Evolutionary conservation across 257 asterid genomes (phyloP), one percentile per base, ranked within the genome.

Genomic region (Solanum dulcamara): DNA sequence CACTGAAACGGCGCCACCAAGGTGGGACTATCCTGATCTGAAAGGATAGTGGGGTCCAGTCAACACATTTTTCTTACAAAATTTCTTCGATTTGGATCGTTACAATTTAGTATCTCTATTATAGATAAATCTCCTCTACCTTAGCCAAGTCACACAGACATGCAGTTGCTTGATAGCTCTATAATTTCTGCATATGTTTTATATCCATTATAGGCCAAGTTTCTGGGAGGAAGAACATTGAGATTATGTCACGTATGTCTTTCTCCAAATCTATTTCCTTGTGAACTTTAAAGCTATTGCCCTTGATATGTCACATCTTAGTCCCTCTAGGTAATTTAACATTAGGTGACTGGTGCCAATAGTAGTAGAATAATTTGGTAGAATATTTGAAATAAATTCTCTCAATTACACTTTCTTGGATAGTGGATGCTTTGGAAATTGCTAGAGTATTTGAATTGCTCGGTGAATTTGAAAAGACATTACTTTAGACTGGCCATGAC

Each of bases 71-170:
- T n/a, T n/a, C n/a, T n/a, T n/a, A n/a, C n/a, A n/a, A n/a, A n/a
- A n/a, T n/a, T n/a, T n/a, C n/a, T n/a, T n/a, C n/a, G n/a, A n/a
- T n/a, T n/a, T n/a, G n/a, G n/a, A n/a, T n/a, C n/a, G n/a, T n/a
- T n/a, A n/a, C n/a, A n/a, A n/a, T n/a, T n/a, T n/a, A n/a, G n/a
- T n/a, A n/a, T n/a, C n/a, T n/a, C n/a, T n/a, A n/a, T n/a, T n/a
- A n/a, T n/a, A n/a, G n/a, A n/a, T 17, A 96, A 92, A 86, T 28
- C 86, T 50, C 84, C 93, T 77, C 84, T 95, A 80, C 86, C 90
- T 55, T 93, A 93, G 37, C 87, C 93, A 32, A 91, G 90, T 86
- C 91, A 72, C 62, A 85, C 87, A 81, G 93, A 91, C 85, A 48
- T 88, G 89, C 87, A 86, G 51, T 85, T 88, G 85, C 93, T 90